Evolutionary conservation across 106 monocot genomes (phyloP).

Genomic region (Allium sativum): DNA sequence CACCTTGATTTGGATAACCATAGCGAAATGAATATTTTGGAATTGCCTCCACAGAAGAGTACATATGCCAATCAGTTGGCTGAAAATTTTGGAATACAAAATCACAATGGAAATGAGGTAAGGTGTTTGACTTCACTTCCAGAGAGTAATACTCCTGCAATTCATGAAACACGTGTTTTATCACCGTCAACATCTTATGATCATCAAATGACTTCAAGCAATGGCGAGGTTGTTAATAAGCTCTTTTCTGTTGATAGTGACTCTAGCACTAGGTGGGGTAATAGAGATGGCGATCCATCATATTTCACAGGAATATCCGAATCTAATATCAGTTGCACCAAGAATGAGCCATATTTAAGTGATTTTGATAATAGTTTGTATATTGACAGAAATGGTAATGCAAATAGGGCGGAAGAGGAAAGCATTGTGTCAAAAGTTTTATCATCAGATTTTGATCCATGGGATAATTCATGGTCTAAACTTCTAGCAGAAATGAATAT

Average conservation of each 20-base stretch:
- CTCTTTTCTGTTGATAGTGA: not conserved
- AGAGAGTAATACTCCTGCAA: not conserved
- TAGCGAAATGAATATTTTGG: conserved; percentile 1
- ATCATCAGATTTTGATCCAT: conserved; percentile 22
- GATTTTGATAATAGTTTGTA: conserved; percentile 7
- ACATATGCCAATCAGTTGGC: conserved; percentile 1
- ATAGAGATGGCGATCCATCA: conserved; percentile 6
- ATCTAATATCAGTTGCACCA: not conserved
- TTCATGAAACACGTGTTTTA: conserved; percentile 4
- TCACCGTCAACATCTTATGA: conserved; percentile 1
- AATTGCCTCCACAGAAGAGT: not conserved
- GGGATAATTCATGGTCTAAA: conserved; percentile 21
- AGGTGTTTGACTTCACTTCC: not conserved
- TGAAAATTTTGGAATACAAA: conserved; percentile 1
- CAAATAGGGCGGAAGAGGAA: conserved; percentile 9
- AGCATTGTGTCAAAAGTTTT: conserved; percentile 16
- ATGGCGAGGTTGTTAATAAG: not conserved
- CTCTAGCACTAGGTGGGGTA: conserved; percentile 1
- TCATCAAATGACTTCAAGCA: conserved; percentile 1
- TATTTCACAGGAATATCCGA: conserved; percentile 13
- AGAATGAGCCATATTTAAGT: conserved; percentile 2
- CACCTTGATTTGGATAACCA: conserved; percentile 10
- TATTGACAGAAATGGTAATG: conserved; percentile 11
- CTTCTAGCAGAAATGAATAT: conserved; percentile 10
- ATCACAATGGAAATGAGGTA: conserved; percentile 3